These are phyloP conservation scores for Guadua angustifolia DNA, from an alignment of 176 grass and related monocot species.

Conservation along the genomic window DNA sequence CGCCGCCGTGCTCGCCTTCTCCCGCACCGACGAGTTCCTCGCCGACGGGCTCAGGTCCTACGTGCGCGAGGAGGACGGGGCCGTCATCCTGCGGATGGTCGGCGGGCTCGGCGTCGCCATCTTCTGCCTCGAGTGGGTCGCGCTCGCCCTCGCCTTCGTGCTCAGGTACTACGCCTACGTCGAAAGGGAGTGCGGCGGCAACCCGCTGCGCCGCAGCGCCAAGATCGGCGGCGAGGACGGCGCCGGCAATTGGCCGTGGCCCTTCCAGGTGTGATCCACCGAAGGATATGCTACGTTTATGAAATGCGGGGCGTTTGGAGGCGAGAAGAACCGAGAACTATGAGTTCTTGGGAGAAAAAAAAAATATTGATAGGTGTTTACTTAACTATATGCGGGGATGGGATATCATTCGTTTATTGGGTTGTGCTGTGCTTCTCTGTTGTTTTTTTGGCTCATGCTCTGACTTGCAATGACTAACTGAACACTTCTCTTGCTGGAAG, in stretches of 20 bases:
- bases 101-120: conserved; percentile 85
- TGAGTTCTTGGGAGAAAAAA: conserved; percentile 40
- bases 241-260: conserved; percentile 69
- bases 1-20: conserved; percentile 78
- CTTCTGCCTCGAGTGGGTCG: conserved; percentile 94
- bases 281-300: background rate
- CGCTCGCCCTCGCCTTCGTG: conserved; percentile 89
- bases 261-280: conserved; percentile 71
- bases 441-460: too few species aligned
- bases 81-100: conserved; percentile 91
- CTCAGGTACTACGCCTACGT: conserved; percentile 79
- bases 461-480: too few species aligned
- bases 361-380: background rate
- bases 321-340: conserved; percentile 17
- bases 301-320: background rate
- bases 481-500: too few species aligned
- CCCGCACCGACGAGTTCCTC: conserved; percentile 74
- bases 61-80: conserved; percentile 84
- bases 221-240: conserved; percentile 78
- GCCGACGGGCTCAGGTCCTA: conserved; percentile 66
- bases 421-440: conserved; percentile 1
- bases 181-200: conserved; percentile 58
- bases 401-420: conserved; percentile 53
- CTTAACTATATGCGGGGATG: background rate
- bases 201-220: conserved; percentile 62